These are phyloP conservation scores for Alnus rubra DNA, from an alignment of 306 rosid species.

Conservation along the genomic window DNA sequence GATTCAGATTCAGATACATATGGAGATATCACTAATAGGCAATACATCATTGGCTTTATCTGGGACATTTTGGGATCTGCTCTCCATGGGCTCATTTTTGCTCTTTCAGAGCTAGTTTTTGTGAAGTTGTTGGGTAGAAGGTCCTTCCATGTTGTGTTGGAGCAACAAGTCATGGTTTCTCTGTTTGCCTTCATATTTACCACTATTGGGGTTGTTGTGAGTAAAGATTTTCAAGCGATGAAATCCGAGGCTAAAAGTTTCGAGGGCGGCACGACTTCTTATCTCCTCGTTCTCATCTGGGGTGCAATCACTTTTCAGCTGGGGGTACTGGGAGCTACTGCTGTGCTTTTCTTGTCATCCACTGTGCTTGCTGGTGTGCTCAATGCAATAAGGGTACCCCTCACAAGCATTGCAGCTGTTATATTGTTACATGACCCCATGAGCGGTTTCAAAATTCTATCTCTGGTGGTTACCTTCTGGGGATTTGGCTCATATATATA, in stretches of 20 bases:
- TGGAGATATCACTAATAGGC: conserved; percentile 38
- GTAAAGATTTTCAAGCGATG: conserved; percentile 64
- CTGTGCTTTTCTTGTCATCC: conserved; percentile 81
- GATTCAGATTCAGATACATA: conserved; percentile 84
- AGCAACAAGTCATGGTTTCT: conserved; percentile 89
- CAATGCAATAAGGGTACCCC: conserved; percentile 82
- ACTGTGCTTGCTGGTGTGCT: conserved; percentile 93
- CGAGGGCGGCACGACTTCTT: conserved; percentile 62
- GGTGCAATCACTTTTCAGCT: conserved; percentile 71
- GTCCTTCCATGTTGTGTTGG: conserved; percentile 86
- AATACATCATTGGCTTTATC: conserved; percentile 74
- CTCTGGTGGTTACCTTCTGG: conserved; percentile 65
- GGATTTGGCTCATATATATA: conserved; percentile 61
- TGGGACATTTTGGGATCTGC: conserved; percentile 94
- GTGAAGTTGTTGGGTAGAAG: conserved; percentile 61
- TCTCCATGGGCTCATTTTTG: conserved; percentile 91
- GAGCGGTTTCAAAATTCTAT: conserved; percentile 74
- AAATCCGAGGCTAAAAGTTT: conserved; percentile 58
- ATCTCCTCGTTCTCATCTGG: conserved; percentile 73
- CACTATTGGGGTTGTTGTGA: conserved; percentile 56
- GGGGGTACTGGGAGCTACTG: conserved; percentile 79
- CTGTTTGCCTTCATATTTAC: conserved; percentile 71
- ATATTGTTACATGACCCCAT: conserved; percentile 71
- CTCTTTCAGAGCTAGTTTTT: conserved; percentile 81
- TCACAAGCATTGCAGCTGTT: conserved; percentile 92